These are phyloP conservation scores for Tricholoma sp. DNA, from an alignment of 768 basidiomycete genomes.

Conservation along the genomic window DNA sequence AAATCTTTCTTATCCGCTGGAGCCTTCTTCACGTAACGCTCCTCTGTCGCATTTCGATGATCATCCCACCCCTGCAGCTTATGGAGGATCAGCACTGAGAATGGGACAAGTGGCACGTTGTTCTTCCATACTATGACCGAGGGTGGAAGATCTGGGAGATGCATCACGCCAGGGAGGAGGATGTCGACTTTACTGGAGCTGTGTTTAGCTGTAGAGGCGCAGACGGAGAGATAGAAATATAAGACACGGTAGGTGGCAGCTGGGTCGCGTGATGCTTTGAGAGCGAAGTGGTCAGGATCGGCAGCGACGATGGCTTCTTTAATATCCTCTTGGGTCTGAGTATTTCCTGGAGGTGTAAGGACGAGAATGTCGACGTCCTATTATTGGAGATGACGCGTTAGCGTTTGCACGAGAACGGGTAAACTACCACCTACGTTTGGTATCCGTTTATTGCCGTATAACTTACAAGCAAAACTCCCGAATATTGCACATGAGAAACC, in stretches of 20 bases:
- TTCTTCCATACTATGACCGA: constrained; percentile 1
- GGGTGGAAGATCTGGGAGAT: constrained; percentile 8
- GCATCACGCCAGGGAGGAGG: constrained; percentile 15
- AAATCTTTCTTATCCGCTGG: constrained; percentile 12
- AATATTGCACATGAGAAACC: constrained; percentile 11
- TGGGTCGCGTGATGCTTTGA: constrained; percentile 10
- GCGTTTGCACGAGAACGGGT: neutral
- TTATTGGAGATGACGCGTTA: neutral
- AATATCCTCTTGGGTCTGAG: constrained; percentile 8
- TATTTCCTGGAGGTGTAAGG: neutral
- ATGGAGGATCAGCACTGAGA: constrained; percentile 11
- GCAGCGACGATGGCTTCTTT: constrained; percentile 6
- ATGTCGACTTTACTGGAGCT: constrained; percentile 12
- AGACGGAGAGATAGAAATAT: constrained; percentile 3
- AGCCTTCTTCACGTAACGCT: constrained; percentile 8
- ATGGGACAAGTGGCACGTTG: constrained; percentile 11
- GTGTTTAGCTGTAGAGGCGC: neutral
- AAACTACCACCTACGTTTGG: constrained; percentile 11
- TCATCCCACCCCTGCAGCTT: constrained; percentile 17
- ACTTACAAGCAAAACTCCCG: constrained; percentile 13
- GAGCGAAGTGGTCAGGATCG: constrained; percentile 11
- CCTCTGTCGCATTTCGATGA: constrained; percentile 9
- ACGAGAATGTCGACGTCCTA: constrained; percentile 16
- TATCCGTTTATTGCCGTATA: constrained; percentile 11
- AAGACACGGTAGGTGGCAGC: constrained; percentile 10